phyloP scores from a whole-genome alignment of 2,329 filamentous ascomycete genomes.

The Cyphellophora attinorum region DNA sequence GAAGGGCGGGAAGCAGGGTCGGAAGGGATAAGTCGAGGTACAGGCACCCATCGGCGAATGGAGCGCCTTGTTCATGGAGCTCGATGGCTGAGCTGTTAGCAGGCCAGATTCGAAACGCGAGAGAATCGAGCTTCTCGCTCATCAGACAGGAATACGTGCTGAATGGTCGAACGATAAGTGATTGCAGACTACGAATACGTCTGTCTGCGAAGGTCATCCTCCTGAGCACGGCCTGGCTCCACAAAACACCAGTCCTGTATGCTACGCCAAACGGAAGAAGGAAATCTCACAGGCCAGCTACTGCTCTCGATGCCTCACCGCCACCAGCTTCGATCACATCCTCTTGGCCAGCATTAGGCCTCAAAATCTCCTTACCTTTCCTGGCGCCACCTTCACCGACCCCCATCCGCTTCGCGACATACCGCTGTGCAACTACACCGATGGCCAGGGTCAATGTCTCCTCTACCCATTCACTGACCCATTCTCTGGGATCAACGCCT shows the following conservation, averaged over 20 bases:
- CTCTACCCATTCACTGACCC: constrained; percentile 96
- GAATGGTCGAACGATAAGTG: too few relatives aligned
- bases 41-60: too few relatives aligned
- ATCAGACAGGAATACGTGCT: too few relatives aligned
- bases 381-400: constrained; percentile 70
- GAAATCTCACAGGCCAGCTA: constrained; percentile 19
- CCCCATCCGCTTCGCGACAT: constrained; percentile 91
- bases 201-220: too few relatives aligned
- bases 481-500: constrained; percentile 84
- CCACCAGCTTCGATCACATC: constrained; percentile 47
- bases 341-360: constrained; percentile 42
- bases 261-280: too few relatives aligned
- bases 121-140: too few relatives aligned
- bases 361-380: constrained; percentile 39
- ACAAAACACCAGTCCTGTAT: too few relatives aligned
- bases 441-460: constrained; percentile 69
- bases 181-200: too few relatives aligned
- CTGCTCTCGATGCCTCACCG: constrained; percentile 51
- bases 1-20: constrained; percentile 12
- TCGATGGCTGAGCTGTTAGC: too few relatives aligned
- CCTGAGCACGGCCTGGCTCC: too few relatives aligned
- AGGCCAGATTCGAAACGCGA: too few relatives aligned
- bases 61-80: too few relatives aligned
- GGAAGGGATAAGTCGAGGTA: background rate
- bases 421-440: constrained; percentile 84